These are phyloP conservation scores for Didymellaceae sp. DNA, from an alignment of 2,329 filamentous ascomycete genomes.

Conservation along the genomic window DNA sequence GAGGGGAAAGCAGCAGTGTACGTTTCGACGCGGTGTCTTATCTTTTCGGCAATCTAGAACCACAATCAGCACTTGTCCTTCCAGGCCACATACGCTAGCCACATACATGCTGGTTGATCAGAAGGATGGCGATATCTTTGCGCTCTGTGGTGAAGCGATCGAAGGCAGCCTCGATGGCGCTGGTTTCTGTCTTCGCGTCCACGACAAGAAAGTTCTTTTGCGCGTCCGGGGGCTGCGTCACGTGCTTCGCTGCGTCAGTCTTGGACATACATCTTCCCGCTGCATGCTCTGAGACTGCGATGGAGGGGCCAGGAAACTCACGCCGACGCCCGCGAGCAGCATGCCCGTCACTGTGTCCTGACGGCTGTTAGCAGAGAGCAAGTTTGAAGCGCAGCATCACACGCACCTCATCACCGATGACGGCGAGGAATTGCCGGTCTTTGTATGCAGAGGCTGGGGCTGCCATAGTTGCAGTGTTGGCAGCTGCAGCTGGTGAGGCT, in stretches of 20 bases:
- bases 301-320: slow-evolving; percentile 55
- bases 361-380: slow-evolving; percentile 20
- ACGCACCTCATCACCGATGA: slow-evolving; percentile 89
- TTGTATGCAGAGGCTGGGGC: slow-evolving; percentile 66
- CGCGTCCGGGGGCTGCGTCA: slow-evolving; percentile 83
- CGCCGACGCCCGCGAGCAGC: slow-evolving; percentile 92
- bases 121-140: slow-evolving; percentile 94
- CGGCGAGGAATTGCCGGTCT: slow-evolving; percentile 93
- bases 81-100: background rate
- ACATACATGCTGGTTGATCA: slow-evolving; percentile 96
- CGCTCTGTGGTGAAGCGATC: slow-evolving; percentile 85
- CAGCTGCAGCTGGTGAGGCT: slow-evolving; percentile 26
- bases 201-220: slow-evolving; percentile 99
- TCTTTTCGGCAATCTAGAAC: slow-evolving; percentile 84
- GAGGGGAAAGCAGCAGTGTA: slow-evolving; percentile 97
- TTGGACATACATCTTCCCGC: background rate
- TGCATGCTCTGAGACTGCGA: background rate
- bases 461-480: slow-evolving; percentile 59
- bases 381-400: slow-evolving; percentile 45
- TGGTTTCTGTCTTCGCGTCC: slow-evolving; percentile 87
- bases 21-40: slow-evolving; percentile 86
- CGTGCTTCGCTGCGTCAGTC: slow-evolving; percentile 68
- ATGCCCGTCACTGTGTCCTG: slow-evolving; percentile 96
- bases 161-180: slow-evolving; percentile 88
- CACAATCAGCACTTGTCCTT: slow-evolving; percentile 12